These are phyloP conservation scores for Colletotrichum chlorophyti DNA, from an alignment of 2,329 filamentous ascomycete species.

Conservation along the genomic window DNA sequence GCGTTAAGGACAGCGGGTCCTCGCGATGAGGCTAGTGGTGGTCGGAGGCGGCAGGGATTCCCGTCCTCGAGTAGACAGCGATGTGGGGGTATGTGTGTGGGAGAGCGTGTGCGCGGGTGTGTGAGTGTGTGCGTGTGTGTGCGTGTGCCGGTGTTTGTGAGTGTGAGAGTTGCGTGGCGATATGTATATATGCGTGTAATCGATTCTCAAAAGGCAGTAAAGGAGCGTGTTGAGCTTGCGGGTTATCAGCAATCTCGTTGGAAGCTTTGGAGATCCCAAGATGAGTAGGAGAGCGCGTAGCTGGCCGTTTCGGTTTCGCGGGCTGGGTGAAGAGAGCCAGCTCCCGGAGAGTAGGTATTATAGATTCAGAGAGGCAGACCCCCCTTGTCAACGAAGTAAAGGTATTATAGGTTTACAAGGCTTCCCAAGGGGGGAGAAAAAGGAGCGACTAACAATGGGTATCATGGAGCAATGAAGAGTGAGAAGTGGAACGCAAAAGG, in stretches of 20 bases:
- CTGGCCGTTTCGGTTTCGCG: slow-evolving; percentile 49
- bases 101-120: neutral
- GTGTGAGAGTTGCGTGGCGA: too few relatives aligned
- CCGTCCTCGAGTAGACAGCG: slow-evolving; percentile 15
- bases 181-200: slow-evolving; percentile 32
- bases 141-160: neutral
- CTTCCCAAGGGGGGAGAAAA: slow-evolving; percentile 40
- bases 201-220: slow-evolving; percentile 34
- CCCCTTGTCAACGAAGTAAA: slow-evolving; percentile 17
- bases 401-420: slow-evolving; percentile 38
- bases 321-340: slow-evolving; percentile 59
- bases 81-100: neutral
- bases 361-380: slow-evolving; percentile 51
- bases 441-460: slow-evolving; percentile 58
- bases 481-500: slow-evolving; percentile 51
- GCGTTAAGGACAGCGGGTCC: slow-evolving; percentile 46
- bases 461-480: slow-evolving; percentile 43
- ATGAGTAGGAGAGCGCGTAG: slow-evolving; percentile 34
- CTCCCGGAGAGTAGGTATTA: slow-evolving; percentile 49
- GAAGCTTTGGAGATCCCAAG: slow-evolving; percentile 39
- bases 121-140: neutral
- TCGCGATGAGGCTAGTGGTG: slow-evolving; percentile 43
- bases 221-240: slow-evolving; percentile 51
- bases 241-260: slow-evolving; percentile 50
- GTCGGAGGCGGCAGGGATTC: slow-evolving; percentile 34